Evolutionary conservation across 2,329 filamentous ascomycete species (phyloP), one percentile per base, ranked within the genome.

Genomic region (Talaromyces sp.): DNA sequence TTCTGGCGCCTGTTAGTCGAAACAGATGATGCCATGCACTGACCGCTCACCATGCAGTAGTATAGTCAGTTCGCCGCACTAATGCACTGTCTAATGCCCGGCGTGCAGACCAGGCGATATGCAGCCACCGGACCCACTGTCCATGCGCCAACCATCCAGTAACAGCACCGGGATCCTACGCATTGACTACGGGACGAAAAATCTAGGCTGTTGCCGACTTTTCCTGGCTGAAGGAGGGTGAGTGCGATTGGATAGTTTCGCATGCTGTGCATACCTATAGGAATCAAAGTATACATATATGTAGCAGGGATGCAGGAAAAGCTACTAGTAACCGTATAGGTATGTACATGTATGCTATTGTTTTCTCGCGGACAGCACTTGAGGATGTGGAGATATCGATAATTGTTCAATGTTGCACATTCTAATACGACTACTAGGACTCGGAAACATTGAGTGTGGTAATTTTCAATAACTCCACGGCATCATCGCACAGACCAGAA

Each of bases 11-110:
- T 27, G 45, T 47, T 45, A 45, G 39, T 48, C 30, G 47, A 57
- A 44, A 52, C 50, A 57, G 32, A 50, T 54, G 42, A 57, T 17
- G 33, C 49, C 52, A 45, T 55, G 60, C 53, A 56, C 52, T 57
- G 56, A 53, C 57, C 57, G 51, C 56, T 44, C 27, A 42, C 33
- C 41, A 51, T 57, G 47, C 54, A 59, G 44, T 47, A 49, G 56
- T 33, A 60, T 55, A 58, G 58, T 63, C 56, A 58, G 42, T 60
- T 61, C 58, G 56, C 58, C 56, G 61, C 58, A 60, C 60, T 60
- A 63, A 58, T 54, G 60, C 49, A 57, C 11, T 17, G 47, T 17
- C 54, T 52, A 43, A 56, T 60, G 58, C 49, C 60, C 45, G 53
- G 47, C 49, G 55, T 51, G 48, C 55, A 60, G 51, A 52, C 44